Evolutionary conservation across 2,329 filamentous ascomycete species (phyloP).

Genomic region (Pseudogymnoascus sp.): DNA sequence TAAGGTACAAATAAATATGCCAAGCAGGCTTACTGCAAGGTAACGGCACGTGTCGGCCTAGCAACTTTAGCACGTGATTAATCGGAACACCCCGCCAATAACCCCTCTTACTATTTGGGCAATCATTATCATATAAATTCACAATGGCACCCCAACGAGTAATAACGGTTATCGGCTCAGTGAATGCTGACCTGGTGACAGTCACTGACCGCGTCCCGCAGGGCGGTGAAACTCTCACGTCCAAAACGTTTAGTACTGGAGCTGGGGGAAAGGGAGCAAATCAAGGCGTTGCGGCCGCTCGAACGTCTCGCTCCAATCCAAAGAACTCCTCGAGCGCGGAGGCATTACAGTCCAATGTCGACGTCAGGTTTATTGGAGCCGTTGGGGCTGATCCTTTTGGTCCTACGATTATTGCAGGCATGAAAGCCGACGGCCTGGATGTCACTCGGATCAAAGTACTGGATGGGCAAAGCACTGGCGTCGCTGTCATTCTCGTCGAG

Average conservation of each 20-base stretch:
- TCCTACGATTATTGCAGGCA: slow-evolving; percentile 46
- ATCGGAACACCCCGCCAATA: not conserved
- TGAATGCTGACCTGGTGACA: slow-evolving; percentile 91
- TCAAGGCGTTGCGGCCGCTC: slow-evolving; percentile 82
- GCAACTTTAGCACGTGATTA: not conserved
- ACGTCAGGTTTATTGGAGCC: slow-evolving; percentile 64
- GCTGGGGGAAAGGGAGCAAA: slow-evolving; percentile 93
- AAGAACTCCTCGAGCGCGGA: slow-evolving; percentile 24
- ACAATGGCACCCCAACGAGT: slow-evolving; percentile 21
- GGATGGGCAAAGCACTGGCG: slow-evolving; percentile 49
- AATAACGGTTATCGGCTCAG: slow-evolving; percentile 82
- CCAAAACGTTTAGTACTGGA: slow-evolving; percentile 68
- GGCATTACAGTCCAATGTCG: slow-evolving; percentile 24
- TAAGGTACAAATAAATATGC: slow-evolving; percentile 5
- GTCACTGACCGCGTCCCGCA: slow-evolving; percentile 75
- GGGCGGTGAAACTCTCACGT: slow-evolving; percentile 80
- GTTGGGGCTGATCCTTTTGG: slow-evolving; percentile 65
- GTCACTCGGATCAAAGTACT: slow-evolving; percentile 43
- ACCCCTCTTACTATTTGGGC: not conserved
- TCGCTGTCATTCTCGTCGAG: slow-evolving; percentile 71
- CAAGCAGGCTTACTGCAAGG: not conserved
- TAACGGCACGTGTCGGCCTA: not conserved
- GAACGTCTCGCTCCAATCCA: slow-evolving; percentile 55
- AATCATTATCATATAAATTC: not conserved
- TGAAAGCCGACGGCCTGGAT: slow-evolving; percentile 56